A percentile compares a stretch with the other conserved stretches of the same genome.
Conservation (phyloP, 2,329 filamentous ascomycete genomes). For the Penicillium thymicola region DNA sequence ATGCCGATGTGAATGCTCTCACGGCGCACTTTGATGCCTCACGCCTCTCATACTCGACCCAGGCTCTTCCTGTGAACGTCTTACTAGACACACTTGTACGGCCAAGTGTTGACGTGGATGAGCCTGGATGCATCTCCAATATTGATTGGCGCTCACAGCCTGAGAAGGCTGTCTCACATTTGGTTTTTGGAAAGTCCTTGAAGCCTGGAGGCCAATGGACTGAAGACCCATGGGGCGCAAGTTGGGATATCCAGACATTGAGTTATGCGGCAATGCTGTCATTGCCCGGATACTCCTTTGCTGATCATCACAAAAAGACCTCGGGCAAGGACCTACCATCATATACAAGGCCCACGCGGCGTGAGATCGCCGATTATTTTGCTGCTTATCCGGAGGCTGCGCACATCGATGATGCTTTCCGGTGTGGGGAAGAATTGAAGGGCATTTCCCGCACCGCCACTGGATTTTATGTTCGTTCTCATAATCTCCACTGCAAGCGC, state of each 20-base stretch:
- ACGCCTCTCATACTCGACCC: conserved; percentile 59
- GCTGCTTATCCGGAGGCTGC: conserved; percentile 53
- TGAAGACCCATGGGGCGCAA: conserved; percentile 51
- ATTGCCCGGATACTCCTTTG: conserved; percentile 57
- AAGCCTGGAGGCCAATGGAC: conserved; percentile 59
- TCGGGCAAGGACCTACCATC: conserved; percentile 46
- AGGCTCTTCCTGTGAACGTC: conserved; percentile 59
- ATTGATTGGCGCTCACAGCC: conserved; percentile 54
- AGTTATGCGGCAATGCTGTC: conserved; percentile 63
- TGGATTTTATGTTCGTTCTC: conserved; percentile 52
- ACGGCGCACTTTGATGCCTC: conserved; percentile 58
- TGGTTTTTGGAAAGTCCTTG: conserved; percentile 52
- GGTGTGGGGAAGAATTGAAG: conserved; percentile 41
- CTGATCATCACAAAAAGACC: conserved; percentile 48
- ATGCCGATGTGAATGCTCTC: conserved; percentile 47
- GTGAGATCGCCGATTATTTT: conserved; percentile 56
- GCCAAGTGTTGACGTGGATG: conserved; percentile 57
- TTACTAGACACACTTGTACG: conserved; percentile 58
- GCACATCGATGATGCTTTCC: conserved; percentile 50
- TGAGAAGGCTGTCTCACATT: conserved; percentile 51
- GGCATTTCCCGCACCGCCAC: conserved; percentile 44
- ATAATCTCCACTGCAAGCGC: conserved; percentile 53
- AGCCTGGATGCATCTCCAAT: conserved; percentile 49
- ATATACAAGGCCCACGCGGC: conserved; percentile 54
- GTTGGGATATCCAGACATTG: conserved; percentile 56